A percentile compares a stretch with the other conserved stretches of the same genome.
Conservation (phyloP, 2,329 filamentous ascomycete species). For the Bipolaris cookei region DNA sequence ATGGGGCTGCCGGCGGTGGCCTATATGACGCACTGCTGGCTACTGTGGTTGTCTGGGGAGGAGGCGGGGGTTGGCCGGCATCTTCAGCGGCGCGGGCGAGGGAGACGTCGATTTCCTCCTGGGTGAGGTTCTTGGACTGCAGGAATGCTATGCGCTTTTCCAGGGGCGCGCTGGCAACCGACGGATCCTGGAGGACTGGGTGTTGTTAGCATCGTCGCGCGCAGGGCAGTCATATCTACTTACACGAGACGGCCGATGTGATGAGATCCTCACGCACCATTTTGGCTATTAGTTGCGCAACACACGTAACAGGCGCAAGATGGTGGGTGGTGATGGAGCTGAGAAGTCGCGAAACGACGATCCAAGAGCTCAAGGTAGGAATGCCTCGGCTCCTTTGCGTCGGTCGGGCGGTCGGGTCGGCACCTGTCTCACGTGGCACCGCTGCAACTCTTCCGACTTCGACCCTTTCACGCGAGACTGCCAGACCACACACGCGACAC, state of each 20-base stretch:
- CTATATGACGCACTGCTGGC: slow-evolving; percentile 53
- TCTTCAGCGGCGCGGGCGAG: slow-evolving; percentile 75
- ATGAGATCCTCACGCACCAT: slow-evolving; percentile 95
- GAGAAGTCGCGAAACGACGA: slow-evolving; percentile 23
- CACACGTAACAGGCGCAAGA: slow-evolving; percentile 20
- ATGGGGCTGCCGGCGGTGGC: slow-evolving; percentile 55
- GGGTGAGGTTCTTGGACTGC: slow-evolving; percentile 94
- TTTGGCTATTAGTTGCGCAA: slow-evolving; percentile 55
- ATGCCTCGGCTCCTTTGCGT: slow-evolving; percentile 23
- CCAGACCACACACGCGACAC: not conserved
- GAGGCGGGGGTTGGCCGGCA: slow-evolving; percentile 54
- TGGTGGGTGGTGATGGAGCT: slow-evolving; percentile 12
- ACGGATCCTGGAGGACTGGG: slow-evolving; percentile 90
- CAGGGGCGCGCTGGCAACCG: slow-evolving; percentile 84
- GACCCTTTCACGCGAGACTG: slow-evolving; percentile 11
- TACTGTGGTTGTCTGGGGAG: slow-evolving; percentile 54
- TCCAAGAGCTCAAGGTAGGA: slow-evolving; percentile 22
- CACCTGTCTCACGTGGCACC: slow-evolving; percentile 14
- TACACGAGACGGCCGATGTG: slow-evolving; percentile 72
- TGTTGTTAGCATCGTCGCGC: slow-evolving; percentile 24
- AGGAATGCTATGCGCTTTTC: slow-evolving; percentile 93
- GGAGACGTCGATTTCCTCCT: slow-evolving; percentile 89
- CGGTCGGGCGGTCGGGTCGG: slow-evolving; percentile 17
- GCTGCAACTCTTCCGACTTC: slow-evolving; percentile 10
- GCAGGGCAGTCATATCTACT: slow-evolving; percentile 29